Conservation (phyloP, 768 basidiomycete genomes). For the Podaxis sp. region DNA sequence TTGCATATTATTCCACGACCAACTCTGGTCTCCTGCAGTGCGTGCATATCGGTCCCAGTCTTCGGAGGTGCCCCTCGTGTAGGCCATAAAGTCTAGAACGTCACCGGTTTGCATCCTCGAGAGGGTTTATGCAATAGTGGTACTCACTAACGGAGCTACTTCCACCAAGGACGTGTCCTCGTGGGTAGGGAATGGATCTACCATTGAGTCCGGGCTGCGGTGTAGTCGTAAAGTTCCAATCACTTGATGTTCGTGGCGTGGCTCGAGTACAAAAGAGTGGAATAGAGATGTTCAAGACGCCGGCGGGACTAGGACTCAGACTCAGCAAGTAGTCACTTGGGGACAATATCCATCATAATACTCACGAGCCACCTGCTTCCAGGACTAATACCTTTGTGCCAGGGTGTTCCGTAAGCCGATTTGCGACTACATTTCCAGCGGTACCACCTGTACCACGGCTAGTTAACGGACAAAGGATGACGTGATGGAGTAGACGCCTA, state of each 20-base stretch:
- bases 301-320: slow-evolving; percentile 12
- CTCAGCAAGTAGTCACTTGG: not conserved
- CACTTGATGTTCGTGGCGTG: slow-evolving; percentile 18
- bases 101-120: not conserved
- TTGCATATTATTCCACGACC: slow-evolving; percentile 37
- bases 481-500: not conserved
- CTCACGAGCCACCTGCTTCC: slow-evolving; percentile 57
- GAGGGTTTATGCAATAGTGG: slow-evolving; percentile 16
- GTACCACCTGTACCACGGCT: slow-evolving; percentile 38
- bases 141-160: slow-evolving; percentile 27
- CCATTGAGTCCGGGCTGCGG: slow-evolving; percentile 23
- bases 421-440: slow-evolving; percentile 56
- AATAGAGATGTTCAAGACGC: slow-evolving; percentile 14
- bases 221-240: slow-evolving; percentile 29
- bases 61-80: slow-evolving; percentile 32
- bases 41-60: slow-evolving; percentile 56
- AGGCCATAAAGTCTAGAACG: slow-evolving; percentile 25
- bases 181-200: slow-evolving; percentile 21
- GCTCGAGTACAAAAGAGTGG: slow-evolving; percentile 17
- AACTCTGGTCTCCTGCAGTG: slow-evolving; percentile 44
- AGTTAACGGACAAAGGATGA: not conserved
- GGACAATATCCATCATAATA: slow-evolving; percentile 8
- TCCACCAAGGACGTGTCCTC: slow-evolving; percentile 28
- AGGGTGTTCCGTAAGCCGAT: slow-evolving; percentile 51
- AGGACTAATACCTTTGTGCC: slow-evolving; percentile 46